A percentile compares a stretch with the other conserved stretches of the same genome.
Evolutionary conservation across 768 basidiomycete genomes (phyloP).

Genomic region (Daedaleopsis sinensis): DNA sequence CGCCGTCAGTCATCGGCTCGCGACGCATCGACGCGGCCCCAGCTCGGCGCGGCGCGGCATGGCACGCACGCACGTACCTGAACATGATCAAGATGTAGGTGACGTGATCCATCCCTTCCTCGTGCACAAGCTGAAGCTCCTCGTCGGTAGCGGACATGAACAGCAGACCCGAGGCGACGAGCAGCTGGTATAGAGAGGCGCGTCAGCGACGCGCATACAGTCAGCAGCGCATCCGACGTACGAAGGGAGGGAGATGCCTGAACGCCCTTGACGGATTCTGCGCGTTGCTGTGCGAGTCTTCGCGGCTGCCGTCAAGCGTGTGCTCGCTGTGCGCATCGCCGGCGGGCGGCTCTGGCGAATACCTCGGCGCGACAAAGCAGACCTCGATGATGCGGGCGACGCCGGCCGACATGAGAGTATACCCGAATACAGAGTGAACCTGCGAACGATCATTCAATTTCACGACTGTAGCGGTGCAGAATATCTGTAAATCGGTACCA

Average conservation of each 20-base stretch:
- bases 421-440: conserved; percentile 87
- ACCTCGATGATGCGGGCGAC: conserved; percentile 80
- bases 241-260: conserved; percentile 87
- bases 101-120: conserved; percentile 85
- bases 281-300: conserved; percentile 27
- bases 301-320: conserved; percentile 50
- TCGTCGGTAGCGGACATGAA: conserved; percentile 97
- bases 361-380: conserved; percentile 63
- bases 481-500: conserved; percentile 43
- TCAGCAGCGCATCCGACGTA: conserved; percentile 44
- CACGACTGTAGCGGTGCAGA: background rate
- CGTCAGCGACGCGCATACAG: background rate
- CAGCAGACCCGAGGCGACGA: conserved; percentile 72
- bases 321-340: conserved; percentile 63
- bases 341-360: conserved; percentile 43
- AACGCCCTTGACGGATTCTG: conserved; percentile 59
- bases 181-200: conserved; percentile 47
- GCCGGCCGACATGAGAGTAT: conserved; percentile 84
- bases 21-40: background rate
- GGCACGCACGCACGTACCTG: conserved; percentile 49
- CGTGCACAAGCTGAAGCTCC: conserved; percentile 72
- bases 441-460: conserved; percentile 29
- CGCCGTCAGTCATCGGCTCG: no score
- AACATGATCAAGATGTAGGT: conserved; percentile 87
- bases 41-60: background rate